Evolutionary conservation across 306 rosid species (phyloP).

Genomic region (Sphenostylis stenocarpa): DNA sequence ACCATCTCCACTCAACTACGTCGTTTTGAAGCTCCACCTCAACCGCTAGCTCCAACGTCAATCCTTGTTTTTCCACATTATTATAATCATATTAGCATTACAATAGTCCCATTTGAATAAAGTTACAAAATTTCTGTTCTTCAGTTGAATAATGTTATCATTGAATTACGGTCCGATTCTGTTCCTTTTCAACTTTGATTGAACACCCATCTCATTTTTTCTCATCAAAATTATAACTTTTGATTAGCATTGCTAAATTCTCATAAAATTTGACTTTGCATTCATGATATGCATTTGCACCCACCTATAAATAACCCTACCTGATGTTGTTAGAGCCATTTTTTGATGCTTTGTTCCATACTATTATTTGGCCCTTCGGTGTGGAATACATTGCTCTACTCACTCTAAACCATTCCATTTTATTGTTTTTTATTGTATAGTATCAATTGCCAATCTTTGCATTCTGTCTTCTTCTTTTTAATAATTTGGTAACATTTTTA

Average conservation of each 20-base stretch:
- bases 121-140: slow-evolving; percentile 8
- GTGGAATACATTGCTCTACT: background rate
- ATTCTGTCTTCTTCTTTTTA: background rate
- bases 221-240: background rate
- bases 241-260: background rate
- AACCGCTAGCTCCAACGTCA: background rate
- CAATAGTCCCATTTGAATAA: background rate
- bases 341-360: background rate
- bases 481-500: background rate
- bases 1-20: slow-evolving; percentile 1
- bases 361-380: background rate
- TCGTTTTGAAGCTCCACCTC: slow-evolving; percentile 12
- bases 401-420: background rate
- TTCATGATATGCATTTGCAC: background rate
- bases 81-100: background rate
- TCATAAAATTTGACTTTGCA: background rate
- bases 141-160: slow-evolving; percentile 21
- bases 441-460: background rate
- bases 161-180: slow-evolving; percentile 10
- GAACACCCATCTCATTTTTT: background rate
- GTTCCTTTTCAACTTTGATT: background rate
- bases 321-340: background rate
- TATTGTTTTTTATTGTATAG: background rate
- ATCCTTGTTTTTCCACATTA: background rate
- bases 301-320: background rate